phyloP scores from a whole-genome alignment of 805 yeast species.

The Wickerhamomyces alni region DNA sequence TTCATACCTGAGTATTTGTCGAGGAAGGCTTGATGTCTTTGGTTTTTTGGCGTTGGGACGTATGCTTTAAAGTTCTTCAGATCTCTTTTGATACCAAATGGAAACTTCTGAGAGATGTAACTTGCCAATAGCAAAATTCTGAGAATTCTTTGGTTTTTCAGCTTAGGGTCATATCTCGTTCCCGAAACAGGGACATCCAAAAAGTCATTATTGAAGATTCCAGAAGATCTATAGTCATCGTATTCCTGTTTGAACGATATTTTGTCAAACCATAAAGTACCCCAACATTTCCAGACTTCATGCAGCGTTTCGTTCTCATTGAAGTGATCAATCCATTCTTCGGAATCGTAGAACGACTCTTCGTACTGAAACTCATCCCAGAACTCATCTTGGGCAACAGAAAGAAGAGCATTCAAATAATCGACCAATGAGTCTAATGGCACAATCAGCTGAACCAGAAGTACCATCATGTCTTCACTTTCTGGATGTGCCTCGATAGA shows the following conservation, averaged over 20 bases:
- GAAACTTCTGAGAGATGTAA: constrained; percentile 44
- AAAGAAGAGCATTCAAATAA: constrained; percentile 54
- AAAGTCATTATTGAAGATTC: constrained; percentile 48
- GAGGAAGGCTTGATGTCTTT: neutral
- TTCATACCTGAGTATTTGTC: neutral
- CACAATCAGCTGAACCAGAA: constrained; percentile 47
- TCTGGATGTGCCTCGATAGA: constrained; percentile 41
- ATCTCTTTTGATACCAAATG: constrained; percentile 49
- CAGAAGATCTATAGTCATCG: constrained; percentile 42
- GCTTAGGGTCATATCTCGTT: constrained; percentile 32
- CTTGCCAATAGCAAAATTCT: constrained; percentile 47
- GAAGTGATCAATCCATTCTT: constrained; percentile 36
- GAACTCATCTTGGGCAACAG: constrained; percentile 20
- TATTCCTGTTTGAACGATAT: constrained; percentile 49
- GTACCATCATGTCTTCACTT: constrained; percentile 40
- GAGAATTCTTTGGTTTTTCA: constrained; percentile 43
- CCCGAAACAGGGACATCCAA: constrained; percentile 67
- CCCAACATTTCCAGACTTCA: constrained; percentile 85
- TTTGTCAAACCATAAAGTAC: constrained; percentile 71
- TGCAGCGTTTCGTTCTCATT: constrained; percentile 57
- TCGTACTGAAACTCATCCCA: constrained; percentile 12
- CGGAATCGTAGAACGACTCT: constrained; percentile 18
- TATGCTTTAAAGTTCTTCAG: constrained; percentile 23
- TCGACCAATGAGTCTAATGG: constrained; percentile 67
- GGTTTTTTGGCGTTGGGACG: neutral